phyloP scores from a whole-genome alignment of 768 basidiomycete species.

The Filobasidium floriforme region DNA sequence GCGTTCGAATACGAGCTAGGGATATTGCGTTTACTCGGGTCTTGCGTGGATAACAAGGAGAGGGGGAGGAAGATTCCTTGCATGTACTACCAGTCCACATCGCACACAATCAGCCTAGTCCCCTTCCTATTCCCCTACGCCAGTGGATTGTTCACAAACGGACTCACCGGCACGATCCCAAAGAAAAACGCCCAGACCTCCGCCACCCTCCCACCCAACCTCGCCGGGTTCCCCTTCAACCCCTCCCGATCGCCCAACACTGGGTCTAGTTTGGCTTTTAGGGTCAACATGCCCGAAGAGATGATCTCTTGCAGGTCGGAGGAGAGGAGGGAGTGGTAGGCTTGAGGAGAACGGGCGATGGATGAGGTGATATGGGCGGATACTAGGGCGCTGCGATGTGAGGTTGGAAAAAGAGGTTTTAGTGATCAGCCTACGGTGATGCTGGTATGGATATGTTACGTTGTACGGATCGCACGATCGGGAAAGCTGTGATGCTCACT shows the following conservation, averaged over 20 bases:
- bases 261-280: slow-evolving; percentile 71
- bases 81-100: slow-evolving; percentile 29
- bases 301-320: slow-evolving; percentile 75
- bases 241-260: slow-evolving; percentile 53
- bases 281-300: slow-evolving; percentile 79
- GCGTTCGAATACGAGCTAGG: too few species aligned
- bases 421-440: background rate
- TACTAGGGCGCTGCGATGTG: slow-evolving; percentile 52
- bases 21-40: slow-evolving; percentile 2
- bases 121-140: background rate
- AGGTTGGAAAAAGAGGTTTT: background rate
- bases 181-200: slow-evolving; percentile 92
- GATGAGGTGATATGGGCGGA: slow-evolving; percentile 67
- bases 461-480: background rate
- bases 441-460: too few species aligned
- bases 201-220: slow-evolving; percentile 66
- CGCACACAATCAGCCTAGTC: background rate
- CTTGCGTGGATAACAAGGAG: slow-evolving; percentile 9
- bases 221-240: slow-evolving; percentile 45
- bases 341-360: slow-evolving; percentile 56
- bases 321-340: slow-evolving; percentile 53
- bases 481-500: slow-evolving; percentile 43
- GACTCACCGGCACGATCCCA: slow-evolving; percentile 47
- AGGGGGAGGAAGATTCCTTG: slow-evolving; percentile 44
- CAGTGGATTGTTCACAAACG: too few species aligned